A percentile compares a stretch with the other conserved stretches of the same genome.
phyloP scores from a whole-genome alignment of 139 green algal genomes.

The Dunaliella sp. region DNA sequence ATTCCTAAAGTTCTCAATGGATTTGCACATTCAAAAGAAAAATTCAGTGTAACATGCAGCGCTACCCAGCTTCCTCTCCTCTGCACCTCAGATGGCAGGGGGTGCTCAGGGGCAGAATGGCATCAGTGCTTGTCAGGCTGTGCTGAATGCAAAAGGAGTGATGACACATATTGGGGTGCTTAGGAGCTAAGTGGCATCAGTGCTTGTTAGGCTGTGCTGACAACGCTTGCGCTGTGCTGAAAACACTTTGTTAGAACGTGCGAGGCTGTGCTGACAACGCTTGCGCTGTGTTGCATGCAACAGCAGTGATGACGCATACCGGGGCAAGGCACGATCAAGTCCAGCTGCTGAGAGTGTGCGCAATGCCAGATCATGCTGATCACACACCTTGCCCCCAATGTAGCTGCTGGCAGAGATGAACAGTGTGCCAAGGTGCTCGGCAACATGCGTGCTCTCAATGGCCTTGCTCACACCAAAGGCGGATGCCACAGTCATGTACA shows the following conservation, averaged over 20 bases:
- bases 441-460: slow-evolving; percentile 27
- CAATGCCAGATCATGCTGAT: neutral
- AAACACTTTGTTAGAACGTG: neutral
- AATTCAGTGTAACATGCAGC: too few species aligned
- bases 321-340: neutral
- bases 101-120: too few species aligned
- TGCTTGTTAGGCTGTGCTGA: neutral
- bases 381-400: slow-evolving; percentile 1
- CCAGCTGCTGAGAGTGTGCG: neutral
- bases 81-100: too few species aligned
- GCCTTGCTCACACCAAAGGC: slow-evolving; percentile 59
- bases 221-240: neutral
- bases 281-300: neutral
- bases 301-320: neutral
- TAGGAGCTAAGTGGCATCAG: too few species aligned
- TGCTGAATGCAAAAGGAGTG: too few species aligned
- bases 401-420: slow-evolving; percentile 23
- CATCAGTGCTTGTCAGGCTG: too few species aligned
- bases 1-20: too few species aligned
- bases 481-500: slow-evolving; percentile 60
- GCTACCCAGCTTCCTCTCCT: too few species aligned
- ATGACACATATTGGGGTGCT: too few species aligned
- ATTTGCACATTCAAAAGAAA: too few species aligned
- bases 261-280: neutral
- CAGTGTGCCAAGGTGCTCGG: slow-evolving; percentile 12